Evolutionary conservation across 768 basidiomycete genomes (phyloP), one percentile per base, ranked within the genome.

Genomic region (Baorangia bicolor): DNA sequence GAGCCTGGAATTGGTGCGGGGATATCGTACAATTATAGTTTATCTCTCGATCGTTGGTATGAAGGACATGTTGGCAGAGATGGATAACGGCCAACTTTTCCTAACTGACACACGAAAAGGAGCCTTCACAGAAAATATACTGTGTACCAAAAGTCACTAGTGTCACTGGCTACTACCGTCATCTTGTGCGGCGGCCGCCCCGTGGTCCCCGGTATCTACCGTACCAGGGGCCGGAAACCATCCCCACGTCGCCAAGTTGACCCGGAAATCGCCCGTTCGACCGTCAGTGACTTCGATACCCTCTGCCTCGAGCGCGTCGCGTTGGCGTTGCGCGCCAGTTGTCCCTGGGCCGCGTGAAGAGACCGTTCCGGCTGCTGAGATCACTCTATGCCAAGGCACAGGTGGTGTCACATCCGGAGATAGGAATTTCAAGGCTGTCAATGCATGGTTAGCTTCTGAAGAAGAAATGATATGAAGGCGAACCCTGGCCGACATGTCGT

Each of bases 341-440:
- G 94, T 94, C 4, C 86, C 88, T 4, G 93, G 91, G 0, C 90
- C 92, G 41, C 94, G 80, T 8, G 91, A 93, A 2, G 92, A 92
- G 60, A 91, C 88, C 2, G 77, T 72, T 2, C 92, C 91, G 0
- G 85, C 78, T 0, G 89, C 78, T 4, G 82, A 79, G 14, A 93
- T 76, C 5, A 93, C 89, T 30, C 91, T 82, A 57, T 92, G 80
- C 91, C 91, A 94, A 0, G 91, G 92, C 2, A 93, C 81, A 8
- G 87, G 84, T 0, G 87, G 86, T 25, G 77, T 75, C 2, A 78
- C 75, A 21, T 79, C 77, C 0, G 82, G 78, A 0, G 83, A 80
- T 5, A 92, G 71, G 61, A 85, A 88, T 64, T 92, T 92, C 46
- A 94, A 78, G n/a, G 91, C 90, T 93, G 37, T 37, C 56, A 14